Evolutionary conservation across 1,139 yeast genomes (phyloP), one percentile per base, ranked within the genome.

Genomic region (Waltiozyma sp.): DNA sequence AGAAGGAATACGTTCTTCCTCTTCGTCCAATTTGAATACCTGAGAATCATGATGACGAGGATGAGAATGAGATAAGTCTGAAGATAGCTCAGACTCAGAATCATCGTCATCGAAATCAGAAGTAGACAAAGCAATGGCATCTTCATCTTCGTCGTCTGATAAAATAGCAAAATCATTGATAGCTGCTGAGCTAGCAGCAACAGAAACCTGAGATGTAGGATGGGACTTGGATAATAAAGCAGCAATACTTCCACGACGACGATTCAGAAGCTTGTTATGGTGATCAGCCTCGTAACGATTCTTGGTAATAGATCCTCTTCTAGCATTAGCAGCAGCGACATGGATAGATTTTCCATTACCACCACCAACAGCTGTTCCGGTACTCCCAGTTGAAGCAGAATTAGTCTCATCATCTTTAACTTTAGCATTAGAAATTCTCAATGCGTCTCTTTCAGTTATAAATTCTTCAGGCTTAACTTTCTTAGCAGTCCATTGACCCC

Each of bases 401-500:
- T 28, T 5, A 14, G 31, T 37, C 36, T 35, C 47, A 61, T 65
- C 61, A 52, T 64, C 61, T 48, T 63, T 60, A 35, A 65, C 68
- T 49, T 61, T 60, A 23, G 59, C 61, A 47, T 58, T 64, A 21
- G 61, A 56, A 19, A 56, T 54, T 43, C 59, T 58, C 7, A 59
- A 52, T 11, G 50, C 45, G 33, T 57, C 59, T 38, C 67, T 55
- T 43, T 62, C 60, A 28, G 50, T 68, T 28, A 68, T 71, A 46
- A 77, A 77, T 45, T 63, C 64, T 47, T 70, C 76, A 10, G 72
- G 61, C 41, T 70, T 73, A 15, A 73, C 75, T 41, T 70, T 65
- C 47, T 80, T 71, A 8, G 89, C 94, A 24, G 89, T 87, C 97
- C 97, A 89, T 58, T 91, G 93, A 46, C 97, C 97, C 97, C 97